Evolutionary conservation across 257 asterid genomes (phyloP).

Genomic region (Solanum sitiens): DNA sequence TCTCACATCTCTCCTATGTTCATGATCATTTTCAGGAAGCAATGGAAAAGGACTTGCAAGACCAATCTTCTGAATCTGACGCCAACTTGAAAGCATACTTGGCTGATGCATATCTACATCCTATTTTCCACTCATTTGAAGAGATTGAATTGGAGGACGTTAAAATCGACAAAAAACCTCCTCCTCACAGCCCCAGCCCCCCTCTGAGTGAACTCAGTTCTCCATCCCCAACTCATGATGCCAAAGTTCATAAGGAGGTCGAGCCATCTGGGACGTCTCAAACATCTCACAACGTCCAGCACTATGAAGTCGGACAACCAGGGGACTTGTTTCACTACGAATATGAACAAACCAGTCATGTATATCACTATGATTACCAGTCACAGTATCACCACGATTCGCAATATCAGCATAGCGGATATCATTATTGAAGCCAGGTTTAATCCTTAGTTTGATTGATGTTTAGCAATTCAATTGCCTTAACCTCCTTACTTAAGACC

Average conservation of each 20-base stretch:
- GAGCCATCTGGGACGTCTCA: conserved; percentile 17
- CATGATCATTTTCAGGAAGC: conserved; percentile 63
- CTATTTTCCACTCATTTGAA: conserved; percentile 79
- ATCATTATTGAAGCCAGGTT: conserved; percentile 24
- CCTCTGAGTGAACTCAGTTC: conserved; percentile 43
- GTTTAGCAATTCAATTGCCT: not conserved
- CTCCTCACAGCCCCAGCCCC: conserved; percentile 14
- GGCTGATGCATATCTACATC: conserved; percentile 91
- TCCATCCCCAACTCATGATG: conserved; percentile 31
- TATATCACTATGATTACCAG: conserved; percentile 18
- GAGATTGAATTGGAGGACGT: conserved; percentile 65
- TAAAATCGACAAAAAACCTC: conserved; percentile 29
- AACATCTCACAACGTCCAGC: conserved; percentile 18
- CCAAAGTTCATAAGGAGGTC: conserved; percentile 15
- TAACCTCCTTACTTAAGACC: not conserved
- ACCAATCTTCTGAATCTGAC: conserved; percentile 39
- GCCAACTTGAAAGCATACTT: conserved; percentile 46
- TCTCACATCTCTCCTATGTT: not conserved
- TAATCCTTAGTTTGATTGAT: not conserved
- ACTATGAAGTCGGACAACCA: conserved; percentile 38
- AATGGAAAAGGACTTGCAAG: conserved; percentile 61
- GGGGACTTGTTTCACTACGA: conserved; percentile 21
- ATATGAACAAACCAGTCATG: conserved; percentile 7
- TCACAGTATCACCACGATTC: conserved; percentile 30
- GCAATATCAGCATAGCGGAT: conserved; percentile 26